A percentile compares a stretch with the other conserved stretches of the same genome.
Conservation (phyloP, 208 protist species). For the Crithidia thermophila region DNA sequence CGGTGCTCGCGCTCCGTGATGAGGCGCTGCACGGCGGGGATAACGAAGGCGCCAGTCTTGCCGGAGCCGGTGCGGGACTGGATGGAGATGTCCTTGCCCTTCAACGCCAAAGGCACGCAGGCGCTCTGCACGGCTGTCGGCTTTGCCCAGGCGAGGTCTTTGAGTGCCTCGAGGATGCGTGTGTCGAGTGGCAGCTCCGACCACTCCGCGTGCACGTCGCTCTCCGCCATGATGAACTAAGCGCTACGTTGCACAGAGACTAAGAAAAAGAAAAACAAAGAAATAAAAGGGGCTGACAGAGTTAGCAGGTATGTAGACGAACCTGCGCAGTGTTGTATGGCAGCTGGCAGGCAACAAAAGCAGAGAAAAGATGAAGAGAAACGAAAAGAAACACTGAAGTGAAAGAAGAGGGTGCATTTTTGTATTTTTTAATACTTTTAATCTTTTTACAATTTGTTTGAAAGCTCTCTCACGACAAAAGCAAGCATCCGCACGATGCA, state of each 20-base stretch:
- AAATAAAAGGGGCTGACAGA: not conserved
- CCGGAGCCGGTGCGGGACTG: slow-evolving; percentile 89
- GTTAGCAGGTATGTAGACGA: not conserved
- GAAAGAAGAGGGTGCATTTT: not conserved
- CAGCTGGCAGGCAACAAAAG: not conserved
- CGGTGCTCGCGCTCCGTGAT: slow-evolving; percentile 74
- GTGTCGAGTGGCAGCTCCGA: slow-evolving; percentile 77
- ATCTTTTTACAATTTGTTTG: too few species aligned
- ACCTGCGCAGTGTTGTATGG: not conserved
- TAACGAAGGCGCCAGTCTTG: slow-evolving; percentile 91
- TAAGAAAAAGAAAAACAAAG: slow-evolving; percentile 11
- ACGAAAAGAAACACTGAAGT: not conserved
- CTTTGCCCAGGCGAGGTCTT: slow-evolving; percentile 74
- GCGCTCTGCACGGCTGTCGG: slow-evolving; percentile 96
- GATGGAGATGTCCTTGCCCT: slow-evolving; percentile 89
- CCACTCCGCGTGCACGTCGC: slow-evolving; percentile 58
- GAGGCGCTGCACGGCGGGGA: slow-evolving; percentile 87
- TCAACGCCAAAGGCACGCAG: slow-evolving; percentile 93
- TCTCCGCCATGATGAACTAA: slow-evolving; percentile 18
- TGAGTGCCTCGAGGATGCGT: slow-evolving; percentile 82
- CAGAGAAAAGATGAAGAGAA: not conserved
- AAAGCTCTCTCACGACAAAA: too few species aligned
- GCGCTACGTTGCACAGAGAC: not conserved
- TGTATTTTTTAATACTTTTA: too few species aligned
- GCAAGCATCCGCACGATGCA: too few species aligned